phyloP scores from a whole-genome alignment of 1,284 basidiomycete genomes.

The Cystobasidium pallidum region DNA sequence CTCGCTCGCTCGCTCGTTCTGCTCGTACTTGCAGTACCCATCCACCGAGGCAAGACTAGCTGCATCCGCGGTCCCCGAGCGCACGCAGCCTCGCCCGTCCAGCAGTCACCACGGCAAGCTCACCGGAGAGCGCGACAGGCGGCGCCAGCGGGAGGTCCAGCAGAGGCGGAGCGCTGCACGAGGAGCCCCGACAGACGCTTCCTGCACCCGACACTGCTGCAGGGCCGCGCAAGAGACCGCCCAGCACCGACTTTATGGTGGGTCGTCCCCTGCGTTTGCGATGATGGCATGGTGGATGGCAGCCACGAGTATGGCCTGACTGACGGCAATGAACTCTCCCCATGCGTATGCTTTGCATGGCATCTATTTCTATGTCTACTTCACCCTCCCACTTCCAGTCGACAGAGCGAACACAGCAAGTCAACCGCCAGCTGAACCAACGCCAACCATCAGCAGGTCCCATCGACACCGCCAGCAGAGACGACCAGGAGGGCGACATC shows the following conservation, averaged over 20 bases:
- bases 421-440: slow-evolving; percentile 24
- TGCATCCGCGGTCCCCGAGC: too few relatives aligned
- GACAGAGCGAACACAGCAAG: slow-evolving; percentile 23
- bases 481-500: neutral
- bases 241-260: slow-evolving; percentile 38
- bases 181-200: too few relatives aligned
- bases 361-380: neutral
- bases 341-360: neutral
- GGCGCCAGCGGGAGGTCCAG: neutral
- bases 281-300: neutral
- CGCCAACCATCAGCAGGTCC: slow-evolving; percentile 10
- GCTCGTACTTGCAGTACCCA: too few relatives aligned
- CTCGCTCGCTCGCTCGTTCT: too few relatives aligned
- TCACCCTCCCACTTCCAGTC: neutral
- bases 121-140: neutral
- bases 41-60: too few relatives aligned
- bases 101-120: slow-evolving; percentile 29
- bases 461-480: neutral
- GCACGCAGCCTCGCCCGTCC: too few relatives aligned
- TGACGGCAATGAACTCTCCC: neutral
- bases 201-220: neutral
- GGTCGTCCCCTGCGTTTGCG: neutral
- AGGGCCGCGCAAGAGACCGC: slow-evolving; percentile 10
- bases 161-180: neutral
- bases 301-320: neutral